Evolutionary conservation across 345 rosid species (phyloP).

Genomic region (Brassica nigra): DNA sequence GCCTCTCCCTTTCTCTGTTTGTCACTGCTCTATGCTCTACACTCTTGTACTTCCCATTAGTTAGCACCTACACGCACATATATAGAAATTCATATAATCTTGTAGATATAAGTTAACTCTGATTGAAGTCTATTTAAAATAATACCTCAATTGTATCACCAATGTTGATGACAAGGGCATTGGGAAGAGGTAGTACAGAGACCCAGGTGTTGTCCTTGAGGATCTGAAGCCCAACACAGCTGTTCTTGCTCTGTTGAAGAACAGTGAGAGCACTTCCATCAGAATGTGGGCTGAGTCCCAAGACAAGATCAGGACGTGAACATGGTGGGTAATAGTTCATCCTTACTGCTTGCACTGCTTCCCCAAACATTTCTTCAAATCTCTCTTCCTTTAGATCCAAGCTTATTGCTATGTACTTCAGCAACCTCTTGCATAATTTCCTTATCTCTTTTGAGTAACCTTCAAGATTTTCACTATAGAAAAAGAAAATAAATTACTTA

Average conservation of each 20-base stretch:
- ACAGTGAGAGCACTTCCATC: constrained; percentile 98
- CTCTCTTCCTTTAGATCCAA: constrained; percentile 58
- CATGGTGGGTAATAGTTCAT: constrained; percentile 98
- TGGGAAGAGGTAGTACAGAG: constrained; percentile 62
- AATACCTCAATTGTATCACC: constrained; percentile 88
- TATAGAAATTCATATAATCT: not conserved
- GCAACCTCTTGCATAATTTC: constrained; percentile 63
- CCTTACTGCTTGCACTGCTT: constrained; percentile 87
- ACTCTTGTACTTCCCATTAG: constrained; percentile 94
- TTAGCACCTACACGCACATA: constrained; percentile 58
- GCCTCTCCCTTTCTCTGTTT: constrained; percentile 66
- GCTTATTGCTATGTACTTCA: constrained; percentile 60
- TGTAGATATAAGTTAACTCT: not conserved
- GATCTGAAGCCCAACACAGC: constrained; percentile 80
- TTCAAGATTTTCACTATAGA: constrained; percentile 66
- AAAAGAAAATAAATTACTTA: not conserved
- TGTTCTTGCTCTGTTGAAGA: constrained; percentile 70
- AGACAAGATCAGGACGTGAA: constrained; percentile 90
- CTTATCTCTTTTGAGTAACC: constrained; percentile 65
- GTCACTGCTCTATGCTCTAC: constrained; percentile 96
- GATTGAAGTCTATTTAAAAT: not conserved
- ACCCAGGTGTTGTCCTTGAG: constrained; percentile 73
- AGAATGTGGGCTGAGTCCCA: constrained; percentile 95
- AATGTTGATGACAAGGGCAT: constrained; percentile 79
- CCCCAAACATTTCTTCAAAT: constrained; percentile 80